Evolutionary conservation across 2,329 filamentous ascomycete genomes (phyloP), one percentile per base, ranked within the genome.

Genomic region (Penicillium sclerotiorum): DNA sequence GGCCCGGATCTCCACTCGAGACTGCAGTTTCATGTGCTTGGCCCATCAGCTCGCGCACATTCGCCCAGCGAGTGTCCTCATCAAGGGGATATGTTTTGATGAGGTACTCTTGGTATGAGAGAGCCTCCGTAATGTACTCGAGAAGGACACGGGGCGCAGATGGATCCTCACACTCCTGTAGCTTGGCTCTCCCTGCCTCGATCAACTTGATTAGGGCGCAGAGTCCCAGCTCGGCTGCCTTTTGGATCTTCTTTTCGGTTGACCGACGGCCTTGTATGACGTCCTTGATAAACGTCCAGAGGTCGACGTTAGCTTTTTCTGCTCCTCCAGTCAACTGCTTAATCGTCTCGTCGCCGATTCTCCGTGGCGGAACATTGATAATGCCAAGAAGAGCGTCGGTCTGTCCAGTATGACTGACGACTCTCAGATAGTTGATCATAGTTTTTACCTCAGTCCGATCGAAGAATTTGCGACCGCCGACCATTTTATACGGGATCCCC

Each of bases 391-490:
- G 73, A 0, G 90, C 90, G 65, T 96, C 92, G 60, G 92, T 95
- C 66, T 95, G 92, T 38, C 89, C 81, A 1, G 91, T 89, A 55
- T 95, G 88, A 62, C 89, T 84, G 25, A 96, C 84, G 3, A 95
- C 87, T 25, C 91, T 83, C 12, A 97, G 77, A 66, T 99, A 97
- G 66, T 96, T 91, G 4, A 97, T 73, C 1, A 97, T 68, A 6
- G 90, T 80, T 68, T 94, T 95, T 65, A 97, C 87, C 67, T 99
- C 93, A 3, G 84, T 81, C 44, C 94, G 85, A 59, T 99, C 94
- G 63, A 95, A 97, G 68, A 99, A 99, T 50, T 89, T 88, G 55
- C 85, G 83, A 2, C 94, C 93, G 61, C 88, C 93, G 44, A 97
- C 86, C 92, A 97, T 96, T 42, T 85, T 85, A 70, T 97, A 99